phyloP scores from a whole-genome alignment of 495 filamentous ascomycete genomes.

The Aspergillus mulundensis region DNA sequence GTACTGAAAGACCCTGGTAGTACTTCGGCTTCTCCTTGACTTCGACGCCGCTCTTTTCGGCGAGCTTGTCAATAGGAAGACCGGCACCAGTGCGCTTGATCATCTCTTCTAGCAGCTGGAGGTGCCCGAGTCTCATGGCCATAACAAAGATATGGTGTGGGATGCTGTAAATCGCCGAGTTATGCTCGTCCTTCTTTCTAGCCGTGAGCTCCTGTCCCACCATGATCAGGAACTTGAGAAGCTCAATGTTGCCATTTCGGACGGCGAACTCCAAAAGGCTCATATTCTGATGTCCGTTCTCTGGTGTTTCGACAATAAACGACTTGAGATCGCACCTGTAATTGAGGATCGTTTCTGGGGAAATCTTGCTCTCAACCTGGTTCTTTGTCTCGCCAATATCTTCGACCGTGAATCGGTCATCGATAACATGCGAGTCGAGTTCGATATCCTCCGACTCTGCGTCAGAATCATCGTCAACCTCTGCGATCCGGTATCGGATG shows the following conservation, averaged over 20 bases:
- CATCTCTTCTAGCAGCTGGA: slow-evolving; percentile 43
- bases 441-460: slow-evolving; percentile 43
- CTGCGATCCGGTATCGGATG: slow-evolving; percentile 41
- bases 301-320: slow-evolving; percentile 20
- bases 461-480: slow-evolving; percentile 18
- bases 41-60: slow-evolving; percentile 54
- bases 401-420: slow-evolving; percentile 65
- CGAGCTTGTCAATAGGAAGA: slow-evolving; percentile 59
- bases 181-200: slow-evolving; percentile 17
- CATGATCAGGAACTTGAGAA: slow-evolving; percentile 46
- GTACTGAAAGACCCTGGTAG: slow-evolving; percentile 68
- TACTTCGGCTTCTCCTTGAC: slow-evolving; percentile 55
- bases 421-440: slow-evolving; percentile 42
- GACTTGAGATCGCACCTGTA: slow-evolving; percentile 25
- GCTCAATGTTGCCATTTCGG: slow-evolving; percentile 10
- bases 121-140: slow-evolving; percentile 42
- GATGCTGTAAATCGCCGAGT: slow-evolving; percentile 20
- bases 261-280: slow-evolving; percentile 11
- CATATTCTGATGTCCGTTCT: background rate
- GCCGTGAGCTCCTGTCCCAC: slow-evolving; percentile 27
- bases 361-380: slow-evolving; percentile 55
- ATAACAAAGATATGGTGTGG: slow-evolving; percentile 22
- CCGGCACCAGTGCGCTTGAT: slow-evolving; percentile 57
- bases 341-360: slow-evolving; percentile 44
- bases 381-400: slow-evolving; percentile 61